Evolutionary conservation across 768 basidiomycete species (phyloP), one percentile per base, ranked within the genome.

Genomic region (Tricholoma flavovirens): DNA sequence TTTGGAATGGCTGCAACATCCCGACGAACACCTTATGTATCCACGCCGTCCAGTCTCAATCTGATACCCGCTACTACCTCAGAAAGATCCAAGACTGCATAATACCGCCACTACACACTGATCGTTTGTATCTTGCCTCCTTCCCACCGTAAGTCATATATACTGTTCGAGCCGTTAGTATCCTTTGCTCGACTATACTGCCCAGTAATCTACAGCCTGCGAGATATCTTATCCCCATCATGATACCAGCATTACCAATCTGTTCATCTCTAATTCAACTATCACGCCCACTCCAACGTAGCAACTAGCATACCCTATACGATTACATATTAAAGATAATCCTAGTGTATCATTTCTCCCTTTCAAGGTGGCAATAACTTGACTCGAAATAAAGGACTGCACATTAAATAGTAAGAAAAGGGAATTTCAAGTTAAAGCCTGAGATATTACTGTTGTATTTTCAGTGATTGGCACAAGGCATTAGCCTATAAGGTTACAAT

Each of bases 221-320:
- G 4, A 3, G 19, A 10, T 19, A 21, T 42, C 10, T 6, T 21
- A 19, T 42, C 4, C 40, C 19, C 30, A 32, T n/a, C n/a, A n/a
- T n/a, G n/a, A n/a, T 32, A 32, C 40, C 40, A 9, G 10, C 40
- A 21, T 42, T 17, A 42, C 17, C 15, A 42, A 19, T n/a, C n/a
- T n/a, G 40, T 21, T 1, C 7, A 10, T 4, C 10, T 32, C 30
- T 19, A 8, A 11, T 11, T 11, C 40, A 19, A 21, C 4, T n/a
- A 42, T 42, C 24, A 26, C 24, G 24, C 24, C 24, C 24, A 26
- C 24, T 26, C 24, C 24, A 26, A 26, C 5, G 24, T 26, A 26
- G 24, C 24, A 26, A 42, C 76, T 15, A 7, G 35, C 15, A 36
- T 36, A 36, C 35, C 35, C 5, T 36, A 14, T 35, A 12, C 35